These are phyloP conservation scores for Populus tremula DNA, from an alignment of 345 rosid species.

Conservation along the genomic window DNA sequence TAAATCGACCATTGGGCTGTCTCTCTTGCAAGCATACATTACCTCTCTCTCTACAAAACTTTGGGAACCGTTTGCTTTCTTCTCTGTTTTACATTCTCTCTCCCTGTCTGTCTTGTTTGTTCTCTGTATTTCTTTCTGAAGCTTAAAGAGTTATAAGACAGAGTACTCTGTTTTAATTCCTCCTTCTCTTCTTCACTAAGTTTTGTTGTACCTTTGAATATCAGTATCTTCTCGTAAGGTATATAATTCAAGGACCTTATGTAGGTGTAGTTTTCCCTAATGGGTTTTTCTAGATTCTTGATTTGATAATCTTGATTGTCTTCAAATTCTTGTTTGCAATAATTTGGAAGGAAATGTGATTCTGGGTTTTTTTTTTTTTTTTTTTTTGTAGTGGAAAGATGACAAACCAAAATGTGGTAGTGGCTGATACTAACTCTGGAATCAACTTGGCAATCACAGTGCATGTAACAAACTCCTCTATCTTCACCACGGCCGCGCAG, in stretches of 20 bases:
- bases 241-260: neutral
- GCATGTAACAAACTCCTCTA: conserved; percentile 38
- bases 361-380: neutral
- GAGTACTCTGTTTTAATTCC: conserved; percentile 14
- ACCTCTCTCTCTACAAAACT: neutral
- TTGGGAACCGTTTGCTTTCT: neutral
- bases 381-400: conserved; percentile 23
- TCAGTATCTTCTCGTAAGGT: neutral
- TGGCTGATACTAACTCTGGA: conserved; percentile 42
- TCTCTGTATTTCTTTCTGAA: neutral
- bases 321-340: neutral
- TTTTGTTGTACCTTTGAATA: conserved; percentile 1
- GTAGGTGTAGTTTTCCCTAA: neutral
- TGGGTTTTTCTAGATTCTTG: neutral
- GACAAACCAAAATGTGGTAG: conserved; percentile 63
- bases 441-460: conserved; percentile 39
- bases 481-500: conserved; percentile 44
- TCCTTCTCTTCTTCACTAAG: neutral
- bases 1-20: neutral
- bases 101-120: neutral
- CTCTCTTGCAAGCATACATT: neutral
- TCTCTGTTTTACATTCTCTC: neutral
- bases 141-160: neutral
- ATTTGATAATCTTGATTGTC: neutral
- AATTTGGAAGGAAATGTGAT: neutral